These are phyloP conservation scores for Arthrobotrys pseudoclavata DNA, from an alignment of 2,329 filamentous ascomycete species.

Conservation along the genomic window DNA sequence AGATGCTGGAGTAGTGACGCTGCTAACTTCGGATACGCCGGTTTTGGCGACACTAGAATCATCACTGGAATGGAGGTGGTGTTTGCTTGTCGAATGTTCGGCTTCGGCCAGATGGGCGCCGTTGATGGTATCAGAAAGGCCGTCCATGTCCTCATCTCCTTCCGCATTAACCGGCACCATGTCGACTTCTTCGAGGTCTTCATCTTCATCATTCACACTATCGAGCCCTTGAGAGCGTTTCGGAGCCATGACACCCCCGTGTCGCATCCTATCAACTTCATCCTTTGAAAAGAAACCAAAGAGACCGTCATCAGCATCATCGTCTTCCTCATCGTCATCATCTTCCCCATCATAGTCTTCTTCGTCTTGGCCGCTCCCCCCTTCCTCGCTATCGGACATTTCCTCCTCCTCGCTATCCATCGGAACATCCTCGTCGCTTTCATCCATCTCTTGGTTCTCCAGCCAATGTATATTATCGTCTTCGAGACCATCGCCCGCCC, in stretches of 20 bases:
- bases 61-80: constrained; percentile 37
- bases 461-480: constrained; percentile 59
- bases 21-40: constrained; percentile 63
- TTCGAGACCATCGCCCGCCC: constrained; percentile 67
- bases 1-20: constrained; percentile 60
- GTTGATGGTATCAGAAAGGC: constrained; percentile 43
- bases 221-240: constrained; percentile 62
- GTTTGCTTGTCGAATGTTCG: constrained; percentile 47
- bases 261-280: constrained; percentile 71
- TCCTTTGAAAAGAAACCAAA: constrained; percentile 74
- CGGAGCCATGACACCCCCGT: constrained; percentile 63
- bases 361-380: constrained; percentile 64
- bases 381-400: constrained; percentile 69
- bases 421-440: constrained; percentile 76
- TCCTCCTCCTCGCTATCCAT: constrained; percentile 72
- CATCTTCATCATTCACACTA: constrained; percentile 61
- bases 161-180: constrained; percentile 62
- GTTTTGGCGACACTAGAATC: constrained; percentile 61
- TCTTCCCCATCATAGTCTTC: constrained; percentile 65
- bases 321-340: constrained; percentile 68
- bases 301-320: constrained; percentile 67
- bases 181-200: constrained; percentile 61
- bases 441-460: constrained; percentile 66
- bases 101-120: constrained; percentile 24
- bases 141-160: constrained; percentile 59